Evolutionary conservation across 805 yeast species (phyloP), one percentile per base, ranked within the genome.

Genomic region (Yarrowia sp.): DNA sequence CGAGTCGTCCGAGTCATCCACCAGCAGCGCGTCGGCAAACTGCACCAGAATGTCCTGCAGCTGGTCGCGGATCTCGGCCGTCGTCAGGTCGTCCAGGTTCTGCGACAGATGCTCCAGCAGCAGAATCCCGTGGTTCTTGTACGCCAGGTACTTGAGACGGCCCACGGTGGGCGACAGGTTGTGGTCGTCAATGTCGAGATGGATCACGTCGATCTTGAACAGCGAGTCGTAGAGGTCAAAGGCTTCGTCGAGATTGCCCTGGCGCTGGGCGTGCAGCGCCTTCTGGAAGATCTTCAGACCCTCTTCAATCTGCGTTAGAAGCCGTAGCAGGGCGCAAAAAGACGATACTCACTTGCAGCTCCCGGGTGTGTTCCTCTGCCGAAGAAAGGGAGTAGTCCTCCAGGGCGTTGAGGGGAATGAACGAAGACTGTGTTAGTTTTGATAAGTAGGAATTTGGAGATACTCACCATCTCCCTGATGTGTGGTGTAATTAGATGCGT

Each of bases 291-390:
- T 74, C 66, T 83, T 84, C 71, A 87, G 86, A 3, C 96, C 94
- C 69, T 88, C 88, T 72, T 94, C 98, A 19, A 85, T 80, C 74
- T 68, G 38, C 10, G 42, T 42, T 58, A 33, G 53, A 7, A 3
- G 24, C 25, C 13, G 24, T 38, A 21, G 27, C n/a, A n/a, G n/a
- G n/a, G n/a, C n/a, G n/a, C n/a, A n/a, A n/a, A 27, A 27, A 27
- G 29, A 27, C 29, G 2, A 4, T 19, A 60, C 70, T 38, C 51
- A 83, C 82, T 68, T 93, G 97, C 22, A 93, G 77, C 71, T 94
- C 99, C 51, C 97, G 78, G 0, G 97, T 87, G 69, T 91, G 96
- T 66, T 90, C 93, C 66, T 92, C 97, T 32, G 86, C 87, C 65
- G 89, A 93, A 33, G 82, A 77, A 18, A 74, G 74, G 5, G 81